These are phyloP conservation scores for Anisodus tanguticus DNA, from an alignment of 257 asterid species.

Conservation along the genomic window DNA sequence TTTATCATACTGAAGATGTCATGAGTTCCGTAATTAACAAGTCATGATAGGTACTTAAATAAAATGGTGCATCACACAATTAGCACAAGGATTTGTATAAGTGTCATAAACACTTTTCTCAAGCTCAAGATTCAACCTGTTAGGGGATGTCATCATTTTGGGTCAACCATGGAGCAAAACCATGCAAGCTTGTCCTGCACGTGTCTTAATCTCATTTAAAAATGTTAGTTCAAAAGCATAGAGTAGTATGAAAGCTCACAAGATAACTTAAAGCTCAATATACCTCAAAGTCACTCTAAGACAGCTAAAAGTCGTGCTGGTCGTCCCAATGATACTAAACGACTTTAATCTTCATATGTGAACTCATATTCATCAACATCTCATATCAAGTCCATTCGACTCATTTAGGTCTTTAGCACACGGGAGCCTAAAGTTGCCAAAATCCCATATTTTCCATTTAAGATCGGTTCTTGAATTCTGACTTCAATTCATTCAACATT, in stretches of 20 bases:
- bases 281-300: not conserved
- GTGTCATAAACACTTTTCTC: not conserved
- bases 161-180: not conserved
- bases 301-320: not conserved
- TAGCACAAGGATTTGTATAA: not conserved
- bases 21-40: not conserved
- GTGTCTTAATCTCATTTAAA: not conserved
- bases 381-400: not conserved
- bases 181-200: not conserved
- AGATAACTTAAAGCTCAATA: not conserved
- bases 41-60: not conserved
- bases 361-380: not conserved
- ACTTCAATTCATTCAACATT: not conserved
- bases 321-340: not conserved
- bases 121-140: not conserved
- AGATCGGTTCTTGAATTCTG: not conserved
- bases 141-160: conserved; percentile 6
- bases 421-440: not conserved
- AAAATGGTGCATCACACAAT: not conserved
- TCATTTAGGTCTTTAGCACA: not conserved
- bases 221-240: not conserved
- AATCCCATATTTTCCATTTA: not conserved
- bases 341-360: not conserved
- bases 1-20: not conserved
- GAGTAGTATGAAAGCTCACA: not conserved